Evolutionary conservation across 1,139 yeast genomes (phyloP), one percentile per base, ranked within the genome.

Genomic region (Magnusiomyces tetraspermus): DNA sequence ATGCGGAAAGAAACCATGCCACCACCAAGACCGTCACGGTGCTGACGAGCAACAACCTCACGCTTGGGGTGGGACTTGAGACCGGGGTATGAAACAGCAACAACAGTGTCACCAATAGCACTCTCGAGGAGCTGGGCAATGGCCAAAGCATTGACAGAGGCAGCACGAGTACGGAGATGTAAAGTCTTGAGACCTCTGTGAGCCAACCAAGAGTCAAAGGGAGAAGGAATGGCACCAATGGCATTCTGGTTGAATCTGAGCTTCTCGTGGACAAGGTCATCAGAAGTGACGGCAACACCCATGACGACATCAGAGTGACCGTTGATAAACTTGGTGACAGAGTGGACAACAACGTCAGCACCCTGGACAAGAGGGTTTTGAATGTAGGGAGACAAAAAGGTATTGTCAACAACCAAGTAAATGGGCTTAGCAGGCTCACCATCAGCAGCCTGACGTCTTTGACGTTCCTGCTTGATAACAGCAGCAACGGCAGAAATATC

Each of bases 301-400:
- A 86, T 79, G 55, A 87, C 95, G 38, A 87, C 95, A 67, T 87
- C 96, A 48, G 95, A 85, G 73, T 87, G 96, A 59, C 96, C 96
- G 67, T 87, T 87, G 69, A 87, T 83, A 76, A 85, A 87, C 73
- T 87, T 87, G 65, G 96, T 87, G 59, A 87, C 95, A 26, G 95
- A 85, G 73, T 87, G 96, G 47, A 85, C 83, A 53, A 86, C 95
- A 56, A 86, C 77, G 67, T 86, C 45, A 53, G 95, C 96, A 58
- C 96, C 96, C 61, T 76, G 82, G 58, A 70, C 72, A 67, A 87
- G 77, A 60, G 96, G 96, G 74, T 87, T 86, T 58, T 90, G 86
- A 65, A 87, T 73, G 70, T 92, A 92, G 61, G 97, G 97, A 21
- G 96, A 88, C 65, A 90, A 77, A 78, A 90, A 89, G 37, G 97